Percentiles rank a stretch among this genome's conserved stretches.
These are phyloP conservation scores for Fusarium buxicola DNA, from an alignment of 2,329 filamentous ascomycete species.

Conservation along the genomic window DNA sequence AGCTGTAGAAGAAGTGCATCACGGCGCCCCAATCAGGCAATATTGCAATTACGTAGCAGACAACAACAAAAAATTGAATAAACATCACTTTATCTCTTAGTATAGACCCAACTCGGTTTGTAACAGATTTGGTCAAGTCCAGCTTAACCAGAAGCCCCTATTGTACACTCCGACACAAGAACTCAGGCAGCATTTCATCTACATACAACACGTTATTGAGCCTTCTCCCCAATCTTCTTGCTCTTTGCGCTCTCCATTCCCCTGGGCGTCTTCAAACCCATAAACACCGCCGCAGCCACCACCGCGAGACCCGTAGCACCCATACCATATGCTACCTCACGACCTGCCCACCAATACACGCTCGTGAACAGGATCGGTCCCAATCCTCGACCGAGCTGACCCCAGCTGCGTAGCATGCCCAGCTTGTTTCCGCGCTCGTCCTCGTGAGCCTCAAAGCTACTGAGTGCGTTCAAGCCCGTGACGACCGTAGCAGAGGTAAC, in stretches of 20 bases:
- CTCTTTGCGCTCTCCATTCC: conserved; percentile 30
- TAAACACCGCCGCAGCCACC: conserved; percentile 78
- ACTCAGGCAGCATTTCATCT: neutral
- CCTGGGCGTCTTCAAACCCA: conserved; percentile 74
- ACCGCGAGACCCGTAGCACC: conserved; percentile 84
- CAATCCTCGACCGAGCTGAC: conserved; percentile 87
- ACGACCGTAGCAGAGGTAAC: conserved; percentile 95
- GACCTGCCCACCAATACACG: conserved; percentile 97
- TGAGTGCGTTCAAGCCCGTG: conserved; percentile 90
- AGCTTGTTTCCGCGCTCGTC: conserved; percentile 87
- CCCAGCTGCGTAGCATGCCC: conserved; percentile 82
- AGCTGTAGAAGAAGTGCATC: no score
- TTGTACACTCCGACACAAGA: conserved; percentile 6
- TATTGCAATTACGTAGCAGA: neutral
- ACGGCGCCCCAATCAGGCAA: no score
- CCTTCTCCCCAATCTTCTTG: conserved; percentile 36
- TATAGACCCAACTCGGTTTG: conserved; percentile 2
- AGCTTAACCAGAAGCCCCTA: conserved; percentile 21
- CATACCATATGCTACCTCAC: conserved; percentile 84
- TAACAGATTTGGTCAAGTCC: conserved; percentile 27
- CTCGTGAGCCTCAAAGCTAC: conserved; percentile 86
- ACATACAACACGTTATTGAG: conserved; percentile 19
- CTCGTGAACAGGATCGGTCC: conserved; percentile 93
- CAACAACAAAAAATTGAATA: no score
- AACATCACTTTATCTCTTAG: neutral